A percentile compares a stretch with the other conserved stretches of the same genome.
Conservation (phyloP, 2,329 filamentous ascomycete genomes). For the Rachicladosporium sp. region DNA sequence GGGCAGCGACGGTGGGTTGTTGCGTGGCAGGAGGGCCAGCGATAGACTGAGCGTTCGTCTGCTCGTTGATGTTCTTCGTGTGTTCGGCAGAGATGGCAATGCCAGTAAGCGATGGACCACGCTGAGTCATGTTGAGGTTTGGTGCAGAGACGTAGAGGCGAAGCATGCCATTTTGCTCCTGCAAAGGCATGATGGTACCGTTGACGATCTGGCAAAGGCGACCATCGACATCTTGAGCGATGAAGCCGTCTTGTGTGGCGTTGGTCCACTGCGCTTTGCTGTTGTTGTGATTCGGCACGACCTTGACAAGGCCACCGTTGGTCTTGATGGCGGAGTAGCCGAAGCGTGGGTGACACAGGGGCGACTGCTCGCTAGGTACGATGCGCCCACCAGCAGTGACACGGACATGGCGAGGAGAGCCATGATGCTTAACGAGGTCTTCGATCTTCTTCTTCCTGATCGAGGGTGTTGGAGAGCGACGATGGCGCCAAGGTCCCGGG, state of each 20-base stretch:
- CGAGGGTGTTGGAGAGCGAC: constrained; percentile 37
- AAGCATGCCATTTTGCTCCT: constrained; percentile 21
- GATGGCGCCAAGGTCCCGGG: constrained; percentile 11
- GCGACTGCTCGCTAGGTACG: constrained; percentile 34
- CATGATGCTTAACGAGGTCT: constrained; percentile 38
- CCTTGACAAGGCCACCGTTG: constrained; percentile 26
- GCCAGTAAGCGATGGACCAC: constrained; percentile 1
- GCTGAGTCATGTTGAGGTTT: constrained; percentile 21
- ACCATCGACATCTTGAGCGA: constrained; percentile 25
- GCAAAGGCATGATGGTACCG: constrained; percentile 23
- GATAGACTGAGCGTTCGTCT: not conserved
- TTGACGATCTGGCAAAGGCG: constrained; percentile 26
- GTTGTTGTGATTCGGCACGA: constrained; percentile 22
- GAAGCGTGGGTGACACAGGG: constrained; percentile 26
- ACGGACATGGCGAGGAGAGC: constrained; percentile 37
- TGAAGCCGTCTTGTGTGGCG: constrained; percentile 19
- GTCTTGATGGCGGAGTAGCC: constrained; percentile 26
- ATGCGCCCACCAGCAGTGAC: constrained; percentile 42
- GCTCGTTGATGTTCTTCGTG: no score
- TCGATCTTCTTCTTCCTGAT: constrained; percentile 39
- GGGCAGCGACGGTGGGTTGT: constrained; percentile 17
- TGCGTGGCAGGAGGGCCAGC: not conserved
- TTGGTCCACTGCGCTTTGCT: constrained; percentile 17
- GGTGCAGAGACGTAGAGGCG: constrained; percentile 25
- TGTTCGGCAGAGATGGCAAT: constrained; percentile 2